Evolutionary conservation across 1,139 yeast species (phyloP), one percentile per base, ranked within the genome.

Genomic region (Nakaseomyces sp.): DNA sequence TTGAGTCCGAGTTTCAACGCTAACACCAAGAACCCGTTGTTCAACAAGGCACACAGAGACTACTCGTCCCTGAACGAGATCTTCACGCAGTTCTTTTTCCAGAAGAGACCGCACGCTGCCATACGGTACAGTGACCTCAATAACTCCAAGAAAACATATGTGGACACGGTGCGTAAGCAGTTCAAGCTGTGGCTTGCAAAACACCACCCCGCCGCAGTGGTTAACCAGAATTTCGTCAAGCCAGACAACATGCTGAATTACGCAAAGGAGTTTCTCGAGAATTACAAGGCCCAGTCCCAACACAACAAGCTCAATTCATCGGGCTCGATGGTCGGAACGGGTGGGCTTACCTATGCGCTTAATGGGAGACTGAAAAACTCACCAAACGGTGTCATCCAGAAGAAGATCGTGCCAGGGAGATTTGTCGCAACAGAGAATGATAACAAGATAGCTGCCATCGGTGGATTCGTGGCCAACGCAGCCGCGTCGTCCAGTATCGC

Each of bases 321-420:
- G 35, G 49, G 49, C 35, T 43, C 50, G 12, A 61, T 77, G 39
- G 74, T 80, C 47, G 91, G 87, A 33, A 77, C 82, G 9, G 93
- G 81, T 38, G 93, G 93, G 12, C 70, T 83, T 47, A 74, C 86
- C 2, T 87, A 86, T 57, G 73, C 72, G 41, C 73, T 82, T 52
- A 75, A 74, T 51, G 95, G 95, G 6, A 74, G 88, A 60, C 68
- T 86, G 41, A 61, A 71, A 50, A 84, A 81, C 64, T 73, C 88
- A 2, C 94, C 95, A 26, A 76, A 81, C 53, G 96, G 96, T 40
- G 67, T 81, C 32, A 68, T 73, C 44, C 70, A 76, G 46, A 76
- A 77, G 29, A 69, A 70, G 45, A 69, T 81, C 30, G 80, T 78
- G 12, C 83, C 84, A 13, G 95, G 93, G 49, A 79, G 96, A 68